These are phyloP conservation scores for Cyclotella atomus DNA, from an alignment of 108 stramenopile genomes.

Conservation along the genomic window DNA sequence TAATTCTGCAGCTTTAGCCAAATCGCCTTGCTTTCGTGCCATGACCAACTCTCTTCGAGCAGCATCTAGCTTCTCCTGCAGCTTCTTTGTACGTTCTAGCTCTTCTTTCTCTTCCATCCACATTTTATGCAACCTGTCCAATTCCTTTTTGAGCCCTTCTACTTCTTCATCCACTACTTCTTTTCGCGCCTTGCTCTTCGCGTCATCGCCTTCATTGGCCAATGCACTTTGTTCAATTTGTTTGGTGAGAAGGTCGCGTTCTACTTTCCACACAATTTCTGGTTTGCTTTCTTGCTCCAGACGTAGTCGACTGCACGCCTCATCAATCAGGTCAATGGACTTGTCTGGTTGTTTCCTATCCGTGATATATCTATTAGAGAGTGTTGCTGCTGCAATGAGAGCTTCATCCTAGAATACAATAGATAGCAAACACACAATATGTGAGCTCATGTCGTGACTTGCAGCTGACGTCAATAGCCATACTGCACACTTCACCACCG, in stretches of 20 bases:
- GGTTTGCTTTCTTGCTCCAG: slow-evolving; percentile 82
- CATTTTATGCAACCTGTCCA: slow-evolving; percentile 60
- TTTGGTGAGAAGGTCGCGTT: slow-evolving; percentile 77
- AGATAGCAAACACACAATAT: background rate
- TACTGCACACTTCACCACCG: no score
- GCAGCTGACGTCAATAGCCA: no score
- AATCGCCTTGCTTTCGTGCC: slow-evolving; percentile 73
- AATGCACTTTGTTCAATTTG: slow-evolving; percentile 82
- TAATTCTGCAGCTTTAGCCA: slow-evolving; percentile 57
- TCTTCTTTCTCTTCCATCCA: slow-evolving; percentile 74
- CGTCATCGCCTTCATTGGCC: slow-evolving; percentile 68
- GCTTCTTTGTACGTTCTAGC: slow-evolving; percentile 59
- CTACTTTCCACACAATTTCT: slow-evolving; percentile 78
- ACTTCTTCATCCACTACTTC: slow-evolving; percentile 70
- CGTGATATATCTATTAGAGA: slow-evolving; percentile 93
- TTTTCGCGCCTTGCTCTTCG: slow-evolving; percentile 51
- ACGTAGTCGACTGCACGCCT: slow-evolving; percentile 80
- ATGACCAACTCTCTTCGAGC: slow-evolving; percentile 62
- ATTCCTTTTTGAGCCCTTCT: slow-evolving; percentile 64
- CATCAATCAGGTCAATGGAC: slow-evolving; percentile 95
- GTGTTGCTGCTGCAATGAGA: slow-evolving; percentile 89
- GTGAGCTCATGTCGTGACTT: no score
- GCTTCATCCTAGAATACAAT: slow-evolving; percentile 75
- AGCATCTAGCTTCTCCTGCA: slow-evolving; percentile 79
- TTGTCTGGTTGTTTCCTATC: slow-evolving; percentile 95